Percentiles rank a stretch among this genome's conserved stretches.
These are phyloP conservation scores for Triadica sebifera DNA, from an alignment of 345 rosid species.

Conservation along the genomic window DNA sequence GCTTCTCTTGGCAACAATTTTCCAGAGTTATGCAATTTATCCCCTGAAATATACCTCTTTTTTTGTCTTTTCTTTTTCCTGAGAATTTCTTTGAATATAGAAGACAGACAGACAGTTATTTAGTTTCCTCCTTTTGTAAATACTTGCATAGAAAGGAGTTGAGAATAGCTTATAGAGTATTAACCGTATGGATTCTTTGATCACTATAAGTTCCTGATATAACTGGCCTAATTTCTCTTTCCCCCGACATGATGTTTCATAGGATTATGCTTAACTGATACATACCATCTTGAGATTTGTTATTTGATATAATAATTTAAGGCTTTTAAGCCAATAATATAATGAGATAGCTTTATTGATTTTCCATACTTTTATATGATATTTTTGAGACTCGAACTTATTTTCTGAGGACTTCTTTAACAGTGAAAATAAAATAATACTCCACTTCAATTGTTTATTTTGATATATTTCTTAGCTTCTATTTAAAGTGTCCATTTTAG, in stretches of 20 bases:
- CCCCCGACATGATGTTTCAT: not conserved
- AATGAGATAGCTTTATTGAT: not conserved
- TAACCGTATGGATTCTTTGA: not conserved
- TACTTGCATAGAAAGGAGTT: not conserved
- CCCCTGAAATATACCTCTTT: not conserved
- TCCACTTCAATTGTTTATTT: too few relatives aligned
- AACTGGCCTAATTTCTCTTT: not conserved
- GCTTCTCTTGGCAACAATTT: not conserved
- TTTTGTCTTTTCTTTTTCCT: too few relatives aligned
- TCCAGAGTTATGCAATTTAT: not conserved
- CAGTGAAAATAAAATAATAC: too few relatives aligned
- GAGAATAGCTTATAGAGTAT: not conserved
- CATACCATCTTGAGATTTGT: not conserved
- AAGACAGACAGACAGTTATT: not conserved
- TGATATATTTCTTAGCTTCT: too few relatives aligned
- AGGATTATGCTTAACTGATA: not conserved
- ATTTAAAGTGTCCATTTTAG: too few relatives aligned
- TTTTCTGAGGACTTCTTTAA: too few relatives aligned
- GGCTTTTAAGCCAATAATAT: too few relatives aligned
- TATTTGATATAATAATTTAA: too few relatives aligned
- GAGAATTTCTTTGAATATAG: too few relatives aligned
- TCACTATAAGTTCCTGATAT: not conserved
- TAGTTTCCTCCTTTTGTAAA: too few relatives aligned
- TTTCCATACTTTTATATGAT: not conserved
- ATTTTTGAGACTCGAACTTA: not conserved